Base-by-base conservation (phyloP, 2,329 filamentous ascomycete species). In the Phialophora verrucosa region DNA sequence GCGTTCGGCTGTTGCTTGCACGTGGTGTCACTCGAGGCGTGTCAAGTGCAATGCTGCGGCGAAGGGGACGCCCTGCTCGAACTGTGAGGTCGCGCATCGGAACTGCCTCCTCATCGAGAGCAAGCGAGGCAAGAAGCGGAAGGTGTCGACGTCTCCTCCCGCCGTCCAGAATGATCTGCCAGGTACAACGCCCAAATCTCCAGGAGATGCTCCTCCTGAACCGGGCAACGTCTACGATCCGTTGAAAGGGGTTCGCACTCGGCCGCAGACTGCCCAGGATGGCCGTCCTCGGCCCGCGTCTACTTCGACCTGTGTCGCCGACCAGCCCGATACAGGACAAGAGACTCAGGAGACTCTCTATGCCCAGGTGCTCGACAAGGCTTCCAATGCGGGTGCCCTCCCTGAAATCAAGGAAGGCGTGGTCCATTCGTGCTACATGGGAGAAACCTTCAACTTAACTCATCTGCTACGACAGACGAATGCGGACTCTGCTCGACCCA, bases 31-130 rank as follows among this genome's bases (percentile, higher is more conserved):
- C 59, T 66, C 69, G 3, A 47, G 72, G 31, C 71, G 72, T 10
- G 73, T 74, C 31, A 73, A 72, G 55, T 73, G 73, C 51, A 72
- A 74, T 70, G 72, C 67, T 10, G 68, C 61, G 4, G 69, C 62
- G 2, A 65, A 67, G 3, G 65, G 69, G 12, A 70, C 69, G 51
- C 73, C 72, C 2, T 74, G 73, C 60, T 73, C 70, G 59, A 70
- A 74, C 53, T 74, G 73, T 55, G 66, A 69, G 56, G 61, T 42
- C 4, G 59, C 51, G 50, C 69, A 44, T 63, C 70, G 59, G 51
- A 54, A 62, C 20, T 74, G 73, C 56, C 69, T 72, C 32, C 50
- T 74, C 20, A 73, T 74, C 31, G 73, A 73, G 54, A 73, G 70
- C 51, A 70, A 64, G 59, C 38, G 73, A 57, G 71, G 73, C 42